Evolutionary conservation across 257 asterid species (phyloP).

Genomic region (Scutellaria minor): DNA sequence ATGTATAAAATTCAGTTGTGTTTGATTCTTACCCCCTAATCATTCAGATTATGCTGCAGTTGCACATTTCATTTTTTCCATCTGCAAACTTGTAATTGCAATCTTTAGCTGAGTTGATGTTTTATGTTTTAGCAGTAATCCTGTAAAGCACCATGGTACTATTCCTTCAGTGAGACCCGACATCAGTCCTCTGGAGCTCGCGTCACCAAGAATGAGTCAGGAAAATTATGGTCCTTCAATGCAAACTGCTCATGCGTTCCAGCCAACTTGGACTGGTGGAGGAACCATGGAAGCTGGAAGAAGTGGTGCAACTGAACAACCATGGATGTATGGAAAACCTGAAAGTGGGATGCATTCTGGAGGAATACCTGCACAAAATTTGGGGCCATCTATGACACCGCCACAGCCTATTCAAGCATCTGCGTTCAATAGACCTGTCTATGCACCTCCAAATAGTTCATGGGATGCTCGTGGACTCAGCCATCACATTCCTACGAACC

Average conservation of each 20-base stretch:
- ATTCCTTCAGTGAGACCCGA: slow-evolving; percentile 56
- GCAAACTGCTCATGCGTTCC: slow-evolving; percentile 59
- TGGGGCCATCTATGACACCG: slow-evolving; percentile 59
- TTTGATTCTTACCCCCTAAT: slow-evolving; percentile 9
- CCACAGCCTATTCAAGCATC: slow-evolving; percentile 62
- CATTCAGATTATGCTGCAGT: slow-evolving; percentile 23
- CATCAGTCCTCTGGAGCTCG: slow-evolving; percentile 54
- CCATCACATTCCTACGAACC: slow-evolving; percentile 54
- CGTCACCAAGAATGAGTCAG: slow-evolving; percentile 72
- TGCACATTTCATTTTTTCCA: slow-evolving; percentile 3
- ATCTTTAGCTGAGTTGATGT: slow-evolving; percentile 35
- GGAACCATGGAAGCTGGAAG: slow-evolving; percentile 60
- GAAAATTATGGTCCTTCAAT: slow-evolving; percentile 60
- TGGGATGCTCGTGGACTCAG: slow-evolving; percentile 76
- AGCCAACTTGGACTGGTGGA: slow-evolving; percentile 63
- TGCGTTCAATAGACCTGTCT: slow-evolving; percentile 57
- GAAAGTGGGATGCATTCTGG: slow-evolving; percentile 62
- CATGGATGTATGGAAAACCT: slow-evolving; percentile 56
- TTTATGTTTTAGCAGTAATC: slow-evolving; percentile 51
- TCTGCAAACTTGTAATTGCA: slow-evolving; percentile 16
- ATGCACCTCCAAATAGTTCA: slow-evolving; percentile 64
- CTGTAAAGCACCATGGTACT: slow-evolving; percentile 48
- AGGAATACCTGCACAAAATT: slow-evolving; percentile 52
- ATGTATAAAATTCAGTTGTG: slow-evolving; percentile 19
- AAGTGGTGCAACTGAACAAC: slow-evolving; percentile 41